Evolutionary conservation across 805 yeast species (phyloP).

Genomic region (Suhomyces tanzawaensis): DNA sequence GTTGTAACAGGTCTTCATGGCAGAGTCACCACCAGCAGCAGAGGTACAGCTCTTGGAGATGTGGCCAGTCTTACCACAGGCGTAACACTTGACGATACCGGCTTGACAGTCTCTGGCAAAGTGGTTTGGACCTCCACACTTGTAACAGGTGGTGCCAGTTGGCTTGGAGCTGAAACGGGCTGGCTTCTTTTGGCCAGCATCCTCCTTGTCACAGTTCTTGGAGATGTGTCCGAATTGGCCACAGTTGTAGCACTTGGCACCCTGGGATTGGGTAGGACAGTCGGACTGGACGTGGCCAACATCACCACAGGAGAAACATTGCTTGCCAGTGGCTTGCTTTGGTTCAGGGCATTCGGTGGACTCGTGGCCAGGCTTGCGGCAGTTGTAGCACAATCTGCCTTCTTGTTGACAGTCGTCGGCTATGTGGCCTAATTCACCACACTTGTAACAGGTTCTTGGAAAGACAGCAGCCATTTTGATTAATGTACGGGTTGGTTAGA

Average conservation of each 20-base stretch:
- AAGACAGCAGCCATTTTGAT: constrained; percentile 38
- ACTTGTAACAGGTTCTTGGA: constrained; percentile 84
- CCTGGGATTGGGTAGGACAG: constrained; percentile 66
- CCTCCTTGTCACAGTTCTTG: constrained; percentile 58
- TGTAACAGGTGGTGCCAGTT: constrained; percentile 66
- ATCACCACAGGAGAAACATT: constrained; percentile 92
- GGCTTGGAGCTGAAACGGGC: constrained; percentile 24
- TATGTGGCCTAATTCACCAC: constrained; percentile 89
- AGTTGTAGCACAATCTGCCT: constrained; percentile 89
- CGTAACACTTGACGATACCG: constrained; percentile 74
- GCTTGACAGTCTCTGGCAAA: constrained; percentile 88
- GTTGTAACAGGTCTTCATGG: constrained; percentile 64
- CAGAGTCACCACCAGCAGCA: constrained; percentile 47
- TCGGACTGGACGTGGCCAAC: constrained; percentile 86
- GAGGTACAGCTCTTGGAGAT: constrained; percentile 78
- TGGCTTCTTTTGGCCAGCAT: constrained; percentile 14
- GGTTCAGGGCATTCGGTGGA: constrained; percentile 87
- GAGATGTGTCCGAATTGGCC: constrained; percentile 79
- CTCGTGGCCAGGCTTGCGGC: constrained; percentile 87
- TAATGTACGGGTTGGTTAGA: not conserved
- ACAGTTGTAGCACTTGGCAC: constrained; percentile 79
- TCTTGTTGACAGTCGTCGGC: constrained; percentile 85
- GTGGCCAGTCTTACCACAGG: constrained; percentile 90
- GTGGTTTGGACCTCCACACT: constrained; percentile 92
- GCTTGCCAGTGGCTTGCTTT: constrained; percentile 78